Evolutionary conservation across 1,139 yeast species (phyloP), one percentile per base, ranked within the genome.

Genomic region (Williopsis jadinii): DNA sequence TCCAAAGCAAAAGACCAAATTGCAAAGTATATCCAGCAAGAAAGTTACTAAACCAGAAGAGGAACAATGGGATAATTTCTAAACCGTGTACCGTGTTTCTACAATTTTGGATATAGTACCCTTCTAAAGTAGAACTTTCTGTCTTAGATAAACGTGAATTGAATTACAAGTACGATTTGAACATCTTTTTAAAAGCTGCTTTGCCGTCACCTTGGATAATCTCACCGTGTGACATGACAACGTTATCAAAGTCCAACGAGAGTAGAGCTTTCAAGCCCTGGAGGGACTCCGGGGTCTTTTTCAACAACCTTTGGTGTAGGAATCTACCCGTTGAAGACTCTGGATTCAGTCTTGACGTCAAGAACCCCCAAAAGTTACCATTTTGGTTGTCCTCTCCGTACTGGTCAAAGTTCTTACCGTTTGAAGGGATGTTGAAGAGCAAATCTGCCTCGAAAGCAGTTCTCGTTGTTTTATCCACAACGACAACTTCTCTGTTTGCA

Each of bases 151-250:
- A 19, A 19, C 24, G 24, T 19, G 27, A 4, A 38, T 9, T 10
- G 11, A 29, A 37, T 35, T 30, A 44, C 2, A 44, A 39, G 26
- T 46, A 46, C 10, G 48, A 33, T 5, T 43, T 43, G 32, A 48
- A 36, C 13, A 26, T 30, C 38, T 36, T 31, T 28, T 30, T 41
- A 11, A 40, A 19, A 57, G 57, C 29, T 13, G 56, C 53, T 45
- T 66, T 66, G n/a, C 71, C 78, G 40, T 67, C 61, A 4, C 56
- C 54, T 12, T 73, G 75, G 42, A 77, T 59, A 12, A 75, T 64
- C 42, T 72, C 73, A 8, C 85, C 86, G 53, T 80, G 86, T 48
- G 81, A 74, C 54, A 73, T 66, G 30, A 80, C 70, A 42, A 78
- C 64, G 15, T 64, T 62, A 19, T 71, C 67, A 47, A 77, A 72